Evolutionary conservation across 2,329 filamentous ascomycete genomes (phyloP), one percentile per base, ranked within the genome.

Genomic region (Coleophoma cylindrospora): DNA sequence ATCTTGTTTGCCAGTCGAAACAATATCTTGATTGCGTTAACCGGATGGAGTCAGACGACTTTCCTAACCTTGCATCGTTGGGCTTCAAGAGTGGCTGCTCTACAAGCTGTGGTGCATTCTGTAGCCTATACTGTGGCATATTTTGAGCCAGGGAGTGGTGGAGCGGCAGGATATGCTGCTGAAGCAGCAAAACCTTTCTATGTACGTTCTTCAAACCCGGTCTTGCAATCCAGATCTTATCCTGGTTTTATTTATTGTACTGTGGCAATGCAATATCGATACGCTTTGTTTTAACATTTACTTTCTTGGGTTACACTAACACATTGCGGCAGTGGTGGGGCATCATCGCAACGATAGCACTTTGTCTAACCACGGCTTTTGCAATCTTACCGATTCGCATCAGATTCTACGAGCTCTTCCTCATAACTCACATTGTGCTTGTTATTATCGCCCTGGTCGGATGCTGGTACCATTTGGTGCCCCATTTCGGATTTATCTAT

Each of bases 41-140:
- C 76, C 3, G 68, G 74, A 54, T 79, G 75, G 74, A 70, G 66
- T 0, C 70, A 75, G 52, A 68, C 68, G 0, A 79, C 76, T 0
- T 78, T 67, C 47, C 52, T 78, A 3, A 58, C 78, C 0, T 62
- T 78, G 0, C 76, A 80, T 53, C 67, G 74, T 11, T 78, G 73
- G 73, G 61, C 75, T 1, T 75, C 74, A 1, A 61, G 68, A 19
- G 63, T 79, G 8, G 70, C 66, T 22, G 68, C 69, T 1, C 41
- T 77, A 0, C 68, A 81, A 43, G 72, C 70, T 1, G 58, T 70
- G 9, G 43, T 79, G 0, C 77, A 81, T 60, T 71, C 69, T 1
- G 60, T 72, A n/a, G 57, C 74, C 14, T 68, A 65, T 34, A 63
- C 77, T 0, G 55, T 63, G 3, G 53, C 67, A 0, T 68, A 70